Evolutionary conservation across 768 basidiomycete genomes (phyloP), one percentile per base, ranked within the genome.

Genomic region (Trametes meyenii): DNA sequence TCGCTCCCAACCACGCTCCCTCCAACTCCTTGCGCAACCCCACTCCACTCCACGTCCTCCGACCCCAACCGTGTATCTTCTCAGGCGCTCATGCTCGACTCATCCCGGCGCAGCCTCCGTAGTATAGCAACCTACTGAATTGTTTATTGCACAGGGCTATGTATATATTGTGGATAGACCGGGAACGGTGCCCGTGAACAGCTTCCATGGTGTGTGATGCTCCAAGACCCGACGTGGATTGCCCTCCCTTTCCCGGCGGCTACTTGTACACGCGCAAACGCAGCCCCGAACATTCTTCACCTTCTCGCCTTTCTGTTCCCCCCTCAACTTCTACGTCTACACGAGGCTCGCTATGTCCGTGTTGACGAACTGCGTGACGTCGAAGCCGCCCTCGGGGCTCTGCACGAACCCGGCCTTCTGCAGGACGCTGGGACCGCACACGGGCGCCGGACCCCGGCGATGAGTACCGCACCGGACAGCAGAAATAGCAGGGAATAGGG

Each of bases 391-490:
- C 40, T 78, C 80, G 12, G 84, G 81, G 12, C 73, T 72, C 64
- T 81, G 82, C 49, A 94, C 82, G 11, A 89, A 90, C 6, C 91
- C 89, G 5, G 93, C 92, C 69, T 87, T 84, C 68, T 86, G 83
- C 21, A 96, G 81, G 19, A 88, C 79, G 51, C 92, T 94, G 56
- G 11, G 16, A 5, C 29, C 29, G 21, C 6, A 38, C 11, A 39
- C 48, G 19, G 11, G 23, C 17, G 42, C 2, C 16, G 11, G 51
- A 3, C 45, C 7, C 12, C 45, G 10, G 13, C 44, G 8, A 39
- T 38, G 56, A 35, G 62, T 54, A 58, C 57, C 57, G 57, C 57
- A 58, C 57, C 57, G 26, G 57, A 39, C 61, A 51, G 6, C 45
- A 44, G 29, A 26, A 33, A 33, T 33, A 35, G 29, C 17, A 24